Base-by-base conservation (phyloP, 2,329 filamentous ascomycete species). In the Penicillium decumbens region DNA sequence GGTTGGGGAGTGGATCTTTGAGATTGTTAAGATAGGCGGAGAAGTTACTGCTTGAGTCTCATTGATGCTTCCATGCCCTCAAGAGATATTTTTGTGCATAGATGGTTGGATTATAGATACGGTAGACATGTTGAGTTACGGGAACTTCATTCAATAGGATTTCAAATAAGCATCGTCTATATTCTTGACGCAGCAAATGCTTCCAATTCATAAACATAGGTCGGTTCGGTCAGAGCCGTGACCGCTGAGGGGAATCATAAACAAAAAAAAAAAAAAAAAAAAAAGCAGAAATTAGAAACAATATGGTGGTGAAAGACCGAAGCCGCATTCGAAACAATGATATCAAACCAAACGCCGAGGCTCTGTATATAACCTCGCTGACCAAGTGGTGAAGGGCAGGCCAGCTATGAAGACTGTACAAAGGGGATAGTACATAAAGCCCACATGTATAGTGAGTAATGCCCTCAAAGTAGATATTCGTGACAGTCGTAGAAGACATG, bases 401-500 rank as follows among this genome's bases (percentile, higher is more conserved):
- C 10, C 29, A 41, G 24, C 25, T 35, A 41, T 33, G 38, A 39
- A 32, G 24, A 32, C 38, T 60, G 58, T 59, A 59, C 51, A 56
- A 12, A 37, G 5, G 35, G 20, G 18, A 32, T 49, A 20, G 13
- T 29, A 20, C 9, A 52, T 5, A 8, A 8, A 32, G 18, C 29
- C 51, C 42, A 24, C 20, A 33, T 38, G 12, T 29, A 42, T 23
- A 29, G 49, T 18, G 32, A 32, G 43, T 7, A 15, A 50, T 13
- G n/a, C 35, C 24, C 25, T 20, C 29, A 13, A 33, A 20, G 23
- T 20, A 38, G n/a, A 38, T 35, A n/a, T 33, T 59, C 57, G 42
- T 56, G 46, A 50, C 41, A 32, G 48, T 61, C 58, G 44, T 60
- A 40, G 47, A 29, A 35, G 20, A 13, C 39, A 29, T 41, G n/a